Evolutionary conservation across 2,329 filamentous ascomycete genomes (phyloP).

Genomic region (Sordariomycetes sp.): DNA sequence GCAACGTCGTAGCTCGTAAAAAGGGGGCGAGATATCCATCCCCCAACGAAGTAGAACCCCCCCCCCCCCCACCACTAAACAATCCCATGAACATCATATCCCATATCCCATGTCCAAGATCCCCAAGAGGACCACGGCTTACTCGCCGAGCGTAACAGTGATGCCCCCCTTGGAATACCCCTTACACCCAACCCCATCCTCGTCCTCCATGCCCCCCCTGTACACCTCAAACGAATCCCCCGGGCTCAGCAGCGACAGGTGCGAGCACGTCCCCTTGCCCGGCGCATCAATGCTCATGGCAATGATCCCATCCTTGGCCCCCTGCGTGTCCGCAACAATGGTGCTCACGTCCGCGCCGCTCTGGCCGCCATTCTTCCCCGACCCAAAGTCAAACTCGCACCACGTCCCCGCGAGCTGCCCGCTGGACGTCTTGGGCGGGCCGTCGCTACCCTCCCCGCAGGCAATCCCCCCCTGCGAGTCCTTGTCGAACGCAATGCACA

Average conservation of each 20-base stretch:
- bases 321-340: constrained; percentile 25
- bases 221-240: constrained; percentile 18
- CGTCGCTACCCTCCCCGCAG: constrained; percentile 18
- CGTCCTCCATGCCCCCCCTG: constrained; percentile 19
- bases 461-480: constrained; percentile 35
- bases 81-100: too few species aligned
- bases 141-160: constrained; percentile 18
- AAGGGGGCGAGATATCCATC: not conserved
- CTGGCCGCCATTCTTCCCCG: constrained; percentile 29
- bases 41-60: not conserved
- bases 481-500: constrained; percentile 28
- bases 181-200: constrained; percentile 27
- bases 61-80: not conserved
- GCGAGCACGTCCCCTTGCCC: constrained; percentile 25
- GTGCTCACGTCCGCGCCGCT: constrained; percentile 37
- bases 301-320: constrained; percentile 14
- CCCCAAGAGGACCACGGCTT: not conserved
- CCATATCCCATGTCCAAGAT: not conserved
- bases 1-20: not conserved
- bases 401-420: constrained; percentile 31
- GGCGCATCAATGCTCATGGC: constrained; percentile 23
- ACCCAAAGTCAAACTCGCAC: constrained; percentile 36
- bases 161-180: constrained; percentile 15
- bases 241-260: constrained; percentile 17
- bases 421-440: constrained; percentile 17